These are phyloP conservation scores for Coriolopsis trogii DNA, from an alignment of 1,284 basidiomycete genomes.

Conservation along the genomic window DNA sequence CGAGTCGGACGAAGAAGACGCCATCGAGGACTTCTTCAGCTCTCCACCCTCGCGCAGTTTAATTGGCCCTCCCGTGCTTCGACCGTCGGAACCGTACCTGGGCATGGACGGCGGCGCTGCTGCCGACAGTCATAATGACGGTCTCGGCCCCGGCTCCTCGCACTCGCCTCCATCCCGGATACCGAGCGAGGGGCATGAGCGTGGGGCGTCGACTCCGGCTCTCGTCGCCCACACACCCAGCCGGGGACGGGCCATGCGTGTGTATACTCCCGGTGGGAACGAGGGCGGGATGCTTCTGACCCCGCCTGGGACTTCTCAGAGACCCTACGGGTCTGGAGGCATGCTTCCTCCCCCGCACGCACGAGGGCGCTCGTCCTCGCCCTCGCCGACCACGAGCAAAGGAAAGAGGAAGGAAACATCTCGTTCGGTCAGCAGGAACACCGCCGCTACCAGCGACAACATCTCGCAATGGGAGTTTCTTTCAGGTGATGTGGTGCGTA, in stretches of 20 bases:
- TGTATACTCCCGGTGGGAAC: conserved; percentile 17
- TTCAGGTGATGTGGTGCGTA: conserved; percentile 25
- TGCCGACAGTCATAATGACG: background rate
- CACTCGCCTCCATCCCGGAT: background rate
- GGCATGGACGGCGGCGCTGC: no score
- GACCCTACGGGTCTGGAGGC: conserved; percentile 2
- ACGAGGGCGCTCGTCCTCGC: background rate
- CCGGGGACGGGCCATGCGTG: conserved; percentile 7
- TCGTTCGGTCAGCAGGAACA: background rate
- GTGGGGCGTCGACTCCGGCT: conserved; percentile 9
- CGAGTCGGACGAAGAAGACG: conserved; percentile 17
- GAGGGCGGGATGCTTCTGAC: conserved; percentile 22
- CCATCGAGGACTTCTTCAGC: conserved; percentile 10
- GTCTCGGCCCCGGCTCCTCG: conserved; percentile 9
- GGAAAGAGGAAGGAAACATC: conserved; percentile 17
- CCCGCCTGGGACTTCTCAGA: conserved; percentile 25
- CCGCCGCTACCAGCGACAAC: no score
- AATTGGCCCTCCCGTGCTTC: conserved; percentile 5
- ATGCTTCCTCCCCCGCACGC: conserved; percentile 6
- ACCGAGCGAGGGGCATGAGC: conserved; percentile 7
- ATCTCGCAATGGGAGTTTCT: conserved; percentile 19
- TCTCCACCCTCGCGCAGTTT: conserved; percentile 1
- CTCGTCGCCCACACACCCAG: conserved; percentile 18
- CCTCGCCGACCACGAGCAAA: conserved; percentile 17
- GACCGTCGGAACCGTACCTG: no score